These are phyloP conservation scores for Paecilomyces sp. DNA, from an alignment of 2,329 filamentous ascomycete genomes.

Conservation along the genomic window DNA sequence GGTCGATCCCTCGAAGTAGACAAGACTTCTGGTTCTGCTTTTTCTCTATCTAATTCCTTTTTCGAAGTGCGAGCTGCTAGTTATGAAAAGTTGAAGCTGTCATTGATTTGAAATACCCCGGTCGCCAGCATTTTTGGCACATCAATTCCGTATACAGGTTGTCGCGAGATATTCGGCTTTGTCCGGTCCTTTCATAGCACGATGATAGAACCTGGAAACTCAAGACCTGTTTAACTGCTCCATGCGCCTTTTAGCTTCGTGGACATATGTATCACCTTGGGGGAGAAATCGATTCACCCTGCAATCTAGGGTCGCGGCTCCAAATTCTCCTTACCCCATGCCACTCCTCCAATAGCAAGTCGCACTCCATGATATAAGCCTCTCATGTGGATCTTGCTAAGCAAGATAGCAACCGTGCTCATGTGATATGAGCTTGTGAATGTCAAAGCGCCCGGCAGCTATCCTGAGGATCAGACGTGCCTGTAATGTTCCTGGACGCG, in stretches of 20 bases:
- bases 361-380: not conserved
- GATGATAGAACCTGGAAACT: not conserved
- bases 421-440: not conserved
- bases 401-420: not conserved
- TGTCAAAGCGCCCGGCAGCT: not conserved
- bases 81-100: not conserved
- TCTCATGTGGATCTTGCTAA: not conserved
- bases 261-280: too few relatives aligned
- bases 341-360: not conserved
- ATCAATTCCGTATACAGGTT: not conserved
- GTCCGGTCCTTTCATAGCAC: not conserved
- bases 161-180: not conserved
- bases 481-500: not conserved
- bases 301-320: not conserved
- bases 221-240: not conserved
- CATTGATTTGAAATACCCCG: not conserved
- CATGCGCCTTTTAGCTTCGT: not conserved
- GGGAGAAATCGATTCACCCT: not conserved
- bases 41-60: not conserved
- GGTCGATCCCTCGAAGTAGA: not conserved
- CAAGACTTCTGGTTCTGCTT: not conserved
- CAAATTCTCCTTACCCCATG: not conserved
- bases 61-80: not conserved
- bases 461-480: not conserved
- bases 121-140: not conserved